These are phyloP conservation scores for Annona squamosa DNA, from an alignment of 164 flowering plant species.

Conservation along the genomic window DNA sequence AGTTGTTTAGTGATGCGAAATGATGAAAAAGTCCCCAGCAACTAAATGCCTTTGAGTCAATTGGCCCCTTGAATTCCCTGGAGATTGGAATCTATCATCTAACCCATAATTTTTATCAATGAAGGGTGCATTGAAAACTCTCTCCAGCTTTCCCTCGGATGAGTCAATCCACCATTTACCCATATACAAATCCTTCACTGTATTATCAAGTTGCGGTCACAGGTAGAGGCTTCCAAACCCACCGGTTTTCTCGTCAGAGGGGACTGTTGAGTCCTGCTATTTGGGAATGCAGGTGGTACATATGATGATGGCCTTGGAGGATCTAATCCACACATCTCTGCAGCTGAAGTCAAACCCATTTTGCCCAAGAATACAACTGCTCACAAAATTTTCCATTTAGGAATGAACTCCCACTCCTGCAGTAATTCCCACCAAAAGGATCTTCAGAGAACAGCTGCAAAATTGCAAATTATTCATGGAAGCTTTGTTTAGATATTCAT, in stretches of 20 bases:
- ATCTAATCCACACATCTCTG: slow-evolving; percentile 8
- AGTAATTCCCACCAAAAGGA: slow-evolving; percentile 9
- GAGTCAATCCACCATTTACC: slow-evolving; percentile 15
- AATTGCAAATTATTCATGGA: slow-evolving; percentile 5
- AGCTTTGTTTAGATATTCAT: slow-evolving; percentile 10
- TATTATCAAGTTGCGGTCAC: slow-evolving; percentile 44
- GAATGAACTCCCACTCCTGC: slow-evolving; percentile 9
- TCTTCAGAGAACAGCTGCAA: not conserved
- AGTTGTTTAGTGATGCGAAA: too few species aligned
- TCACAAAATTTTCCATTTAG: slow-evolving; percentile 4
- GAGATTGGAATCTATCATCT: slow-evolving; percentile 10
- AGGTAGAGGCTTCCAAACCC: slow-evolving; percentile 19
- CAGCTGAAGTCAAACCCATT: slow-evolving; percentile 10
- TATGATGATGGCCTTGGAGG: slow-evolving; percentile 14
- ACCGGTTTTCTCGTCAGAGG: slow-evolving; percentile 7
- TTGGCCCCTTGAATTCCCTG: slow-evolving; percentile 3
- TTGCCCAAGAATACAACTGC: slow-evolving; percentile 17
- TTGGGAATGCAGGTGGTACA: slow-evolving; percentile 10
- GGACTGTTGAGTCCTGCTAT: slow-evolving; percentile 13
- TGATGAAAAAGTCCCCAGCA: too few species aligned
- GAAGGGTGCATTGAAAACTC: not conserved
- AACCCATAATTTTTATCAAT: slow-evolving; percentile 20
- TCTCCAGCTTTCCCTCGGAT: slow-evolving; percentile 13
- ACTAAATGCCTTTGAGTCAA: too few species aligned
- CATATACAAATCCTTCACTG: slow-evolving; percentile 30